Conservation (phyloP, 2,329 filamentous ascomycete genomes). For the Sphaerulina musiva region DNA sequence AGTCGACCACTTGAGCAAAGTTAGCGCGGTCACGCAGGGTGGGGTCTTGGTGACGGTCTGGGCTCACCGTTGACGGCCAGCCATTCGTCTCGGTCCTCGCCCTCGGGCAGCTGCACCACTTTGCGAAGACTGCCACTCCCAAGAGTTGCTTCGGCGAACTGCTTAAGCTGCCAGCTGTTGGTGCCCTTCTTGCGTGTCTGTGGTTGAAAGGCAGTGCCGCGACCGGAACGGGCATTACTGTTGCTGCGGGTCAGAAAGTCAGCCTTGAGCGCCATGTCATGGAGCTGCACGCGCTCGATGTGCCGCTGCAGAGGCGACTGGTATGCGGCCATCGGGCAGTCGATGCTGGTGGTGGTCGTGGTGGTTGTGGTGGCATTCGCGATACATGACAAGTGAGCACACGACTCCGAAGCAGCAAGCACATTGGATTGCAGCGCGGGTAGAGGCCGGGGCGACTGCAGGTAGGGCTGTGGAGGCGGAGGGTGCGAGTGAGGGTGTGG, state of each 20-base stretch:
- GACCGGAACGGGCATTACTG: slow-evolving; percentile 52
- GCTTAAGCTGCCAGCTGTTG: slow-evolving; percentile 85
- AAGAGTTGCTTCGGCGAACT: slow-evolving; percentile 95
- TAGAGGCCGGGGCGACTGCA: slow-evolving; percentile 31
- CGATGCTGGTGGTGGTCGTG: slow-evolving; percentile 8
- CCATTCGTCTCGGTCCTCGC: slow-evolving; percentile 97
- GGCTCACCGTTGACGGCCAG: slow-evolving; percentile 84
- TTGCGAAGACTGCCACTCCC: slow-evolving; percentile 92
- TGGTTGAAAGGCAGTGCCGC: slow-evolving; percentile 84
- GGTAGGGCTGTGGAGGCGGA: slow-evolving; percentile 4
- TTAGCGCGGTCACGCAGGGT: neutral
- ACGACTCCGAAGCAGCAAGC: slow-evolving; percentile 40
- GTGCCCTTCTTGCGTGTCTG: slow-evolving; percentile 79
- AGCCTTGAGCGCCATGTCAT: slow-evolving; percentile 27
- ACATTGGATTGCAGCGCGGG: slow-evolving; percentile 40
- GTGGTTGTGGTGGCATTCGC: neutral
- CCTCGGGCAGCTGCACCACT: slow-evolving; percentile 92
- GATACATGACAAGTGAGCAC: slow-evolving; percentile 23
- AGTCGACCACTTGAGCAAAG: slow-evolving; percentile 76
- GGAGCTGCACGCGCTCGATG: slow-evolving; percentile 26
- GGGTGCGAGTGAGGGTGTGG: too few species aligned
- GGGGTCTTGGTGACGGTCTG: neutral
- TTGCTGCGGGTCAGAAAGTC: slow-evolving; percentile 38
- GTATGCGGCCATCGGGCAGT: slow-evolving; percentile 29
- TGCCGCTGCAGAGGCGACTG: slow-evolving; percentile 32